phyloP scores from a whole-genome alignment of 1,139 yeast genomes.

The Pichia inconspicua region DNA sequence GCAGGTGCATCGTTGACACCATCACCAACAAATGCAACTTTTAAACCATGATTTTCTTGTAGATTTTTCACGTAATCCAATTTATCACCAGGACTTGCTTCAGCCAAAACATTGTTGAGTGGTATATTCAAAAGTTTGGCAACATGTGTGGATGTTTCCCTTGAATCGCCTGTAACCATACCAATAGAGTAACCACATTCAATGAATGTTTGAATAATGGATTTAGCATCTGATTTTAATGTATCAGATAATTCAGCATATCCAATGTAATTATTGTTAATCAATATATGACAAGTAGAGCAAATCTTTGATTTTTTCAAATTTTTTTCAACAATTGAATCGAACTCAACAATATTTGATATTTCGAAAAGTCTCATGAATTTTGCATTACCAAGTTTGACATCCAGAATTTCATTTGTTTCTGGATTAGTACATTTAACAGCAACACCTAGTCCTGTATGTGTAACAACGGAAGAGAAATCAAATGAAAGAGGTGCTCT shows the following conservation, averaged over 20 bases:
- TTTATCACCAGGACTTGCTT: slow-evolving; percentile 71
- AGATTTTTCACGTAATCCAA: slow-evolving; percentile 56
- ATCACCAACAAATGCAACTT: slow-evolving; percentile 88
- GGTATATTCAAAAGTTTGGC: slow-evolving; percentile 67
- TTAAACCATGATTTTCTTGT: slow-evolving; percentile 30
- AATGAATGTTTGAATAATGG: slow-evolving; percentile 50
- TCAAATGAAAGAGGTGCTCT: slow-evolving; percentile 9
- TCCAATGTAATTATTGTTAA: slow-evolving; percentile 58
- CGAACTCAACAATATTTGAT: slow-evolving; percentile 16
- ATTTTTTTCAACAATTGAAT: slow-evolving; percentile 4
- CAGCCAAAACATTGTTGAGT: slow-evolving; percentile 59
- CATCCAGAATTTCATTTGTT: slow-evolving; percentile 19
- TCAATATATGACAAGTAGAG: slow-evolving; percentile 32
- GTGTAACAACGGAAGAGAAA: slow-evolving; percentile 37
- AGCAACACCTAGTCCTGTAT: slow-evolving; percentile 66
- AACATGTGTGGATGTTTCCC: slow-evolving; percentile 52
- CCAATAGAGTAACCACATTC: slow-evolving; percentile 59
- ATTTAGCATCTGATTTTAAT: slow-evolving; percentile 58
- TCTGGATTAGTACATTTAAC: slow-evolving; percentile 33
- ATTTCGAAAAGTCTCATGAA: slow-evolving; percentile 30
- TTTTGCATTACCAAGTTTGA: slow-evolving; percentile 52
- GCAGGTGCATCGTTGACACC: slow-evolving; percentile 90
- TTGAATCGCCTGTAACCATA: slow-evolving; percentile 85
- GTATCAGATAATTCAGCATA: slow-evolving; percentile 59
- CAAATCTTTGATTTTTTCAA: slow-evolving; percentile 10